phyloP scores from a whole-genome alignment of 2,329 filamentous ascomycete genomes.

The Diaporthe citrichinensis region DNA sequence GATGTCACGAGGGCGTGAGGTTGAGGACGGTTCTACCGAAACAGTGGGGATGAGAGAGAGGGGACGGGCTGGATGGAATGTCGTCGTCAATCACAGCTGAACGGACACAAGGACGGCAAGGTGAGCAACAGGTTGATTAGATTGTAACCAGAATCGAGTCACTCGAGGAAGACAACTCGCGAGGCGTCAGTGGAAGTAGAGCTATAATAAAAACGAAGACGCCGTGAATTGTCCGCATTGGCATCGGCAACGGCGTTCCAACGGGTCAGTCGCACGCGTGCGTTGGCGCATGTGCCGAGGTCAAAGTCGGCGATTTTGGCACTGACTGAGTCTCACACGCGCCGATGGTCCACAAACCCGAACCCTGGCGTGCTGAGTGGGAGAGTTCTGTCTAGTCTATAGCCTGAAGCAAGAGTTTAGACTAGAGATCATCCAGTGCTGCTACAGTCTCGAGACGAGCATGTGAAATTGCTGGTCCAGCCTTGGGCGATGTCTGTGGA shows the following conservation, averaged over 20 bases:
- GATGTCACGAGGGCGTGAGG: conserved; percentile 11
- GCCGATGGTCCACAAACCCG: conserved; percentile 11
- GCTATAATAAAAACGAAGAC: conserved; percentile 17
- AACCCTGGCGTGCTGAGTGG: not conserved
- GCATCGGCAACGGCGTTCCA: conserved; percentile 14
- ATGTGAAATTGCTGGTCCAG: conserved; percentile 24
- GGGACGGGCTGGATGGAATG: not conserved
- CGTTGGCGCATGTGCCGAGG: conserved; percentile 33
- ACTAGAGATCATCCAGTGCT: not conserved
- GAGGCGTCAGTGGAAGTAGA: not conserved
- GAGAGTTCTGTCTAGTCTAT: not conserved
- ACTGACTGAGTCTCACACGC: not conserved
- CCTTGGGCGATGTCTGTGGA: too few species aligned
- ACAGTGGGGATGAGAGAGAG: not conserved
- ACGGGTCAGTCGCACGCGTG: conserved; percentile 16
- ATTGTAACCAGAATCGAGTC: not conserved
- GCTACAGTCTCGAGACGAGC: not conserved
- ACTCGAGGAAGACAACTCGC: not conserved
- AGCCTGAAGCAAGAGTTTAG: not conserved
- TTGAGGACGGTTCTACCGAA: not conserved
- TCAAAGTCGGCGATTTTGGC: conserved; percentile 33
- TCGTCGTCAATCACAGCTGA: conserved; percentile 6
- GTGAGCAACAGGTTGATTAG: not conserved
- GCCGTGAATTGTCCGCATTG: conserved; percentile 5
- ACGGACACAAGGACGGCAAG: not conserved